These are phyloP conservation scores for Candida tetrigidarum DNA, from an alignment of 1,139 yeast genomes.

Conservation along the genomic window DNA sequence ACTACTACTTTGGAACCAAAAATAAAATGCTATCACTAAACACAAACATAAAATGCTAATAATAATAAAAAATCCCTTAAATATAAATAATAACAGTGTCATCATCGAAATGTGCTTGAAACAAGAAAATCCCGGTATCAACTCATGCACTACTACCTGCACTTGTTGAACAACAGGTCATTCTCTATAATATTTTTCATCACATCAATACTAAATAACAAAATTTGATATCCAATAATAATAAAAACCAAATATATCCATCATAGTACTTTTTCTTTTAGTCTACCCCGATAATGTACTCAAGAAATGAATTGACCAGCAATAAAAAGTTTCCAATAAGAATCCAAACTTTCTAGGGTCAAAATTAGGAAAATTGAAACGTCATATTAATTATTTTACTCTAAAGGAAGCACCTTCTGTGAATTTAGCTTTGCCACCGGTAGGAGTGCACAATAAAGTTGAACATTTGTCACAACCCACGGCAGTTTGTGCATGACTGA, in stretches of 20 bases:
- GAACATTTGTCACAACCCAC: conserved; percentile 99
- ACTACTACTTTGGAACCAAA: not conserved
- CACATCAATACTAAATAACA: no score
- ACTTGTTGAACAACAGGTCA: not conserved
- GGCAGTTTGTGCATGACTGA: conserved; percentile 99
- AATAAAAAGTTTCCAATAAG: not conserved
- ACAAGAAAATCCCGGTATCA: not conserved
- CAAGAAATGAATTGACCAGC: conserved; percentile 9
- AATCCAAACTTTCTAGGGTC: no score
- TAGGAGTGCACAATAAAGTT: conserved; percentile 97
- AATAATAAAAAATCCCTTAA: not conserved
- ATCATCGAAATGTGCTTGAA: conserved; percentile 9
- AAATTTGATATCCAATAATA: no score
- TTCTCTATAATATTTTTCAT: not conserved
- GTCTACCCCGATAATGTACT: conserved; percentile 8
- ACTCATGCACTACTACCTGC: conserved; percentile 10
- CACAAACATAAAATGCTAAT: conserved; percentile 1
- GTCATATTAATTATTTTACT: conserved; percentile 98
- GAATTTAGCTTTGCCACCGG: conserved; percentile 99
- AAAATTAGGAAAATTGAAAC: no score
- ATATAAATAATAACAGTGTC: conserved; percentile 2
- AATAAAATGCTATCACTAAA: not conserved
- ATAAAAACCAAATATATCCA: conserved; percentile 1
- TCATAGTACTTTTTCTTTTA: conserved; percentile 9
- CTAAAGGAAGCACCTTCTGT: conserved; percentile 99